These are phyloP conservation scores for Aspergillus nidulans DNA, from an alignment of 495 filamentous ascomycete species.

Conservation along the genomic window DNA sequence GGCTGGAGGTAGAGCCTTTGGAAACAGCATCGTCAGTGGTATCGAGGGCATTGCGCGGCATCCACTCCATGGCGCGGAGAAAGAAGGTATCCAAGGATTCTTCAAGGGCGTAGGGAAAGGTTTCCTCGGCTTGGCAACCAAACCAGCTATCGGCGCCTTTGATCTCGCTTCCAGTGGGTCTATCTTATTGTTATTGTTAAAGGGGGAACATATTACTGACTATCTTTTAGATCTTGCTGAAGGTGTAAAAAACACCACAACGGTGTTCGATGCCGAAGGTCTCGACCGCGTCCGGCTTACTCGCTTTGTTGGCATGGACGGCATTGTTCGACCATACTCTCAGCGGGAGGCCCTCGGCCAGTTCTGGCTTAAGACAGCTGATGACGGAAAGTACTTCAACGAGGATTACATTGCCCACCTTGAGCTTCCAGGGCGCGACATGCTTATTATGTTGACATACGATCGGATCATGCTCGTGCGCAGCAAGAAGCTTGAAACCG, in stretches of 20 bases:
- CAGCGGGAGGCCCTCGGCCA: slow-evolving; percentile 96
- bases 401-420: slow-evolving; percentile 96
- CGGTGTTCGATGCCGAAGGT: slow-evolving; percentile 91
- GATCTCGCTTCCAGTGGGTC: slow-evolving; percentile 82
- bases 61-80: slow-evolving; percentile 91
- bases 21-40: slow-evolving; percentile 84
- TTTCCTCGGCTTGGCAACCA: slow-evolving; percentile 85
- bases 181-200: neutral
- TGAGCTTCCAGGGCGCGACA: slow-evolving; percentile 82
- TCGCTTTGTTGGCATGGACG: slow-evolving; percentile 86
- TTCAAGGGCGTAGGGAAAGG: slow-evolving; percentile 98
- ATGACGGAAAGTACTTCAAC: slow-evolving; percentile 95
- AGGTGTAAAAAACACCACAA: slow-evolving; percentile 96
- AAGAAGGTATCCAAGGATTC: slow-evolving; percentile 88
- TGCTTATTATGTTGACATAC: slow-evolving; percentile 94
- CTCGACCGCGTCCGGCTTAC: slow-evolving; percentile 90
- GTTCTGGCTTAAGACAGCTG: slow-evolving; percentile 97
- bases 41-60: slow-evolving; percentile 90
- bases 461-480: slow-evolving; percentile 85
- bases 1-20: slow-evolving; percentile 90
- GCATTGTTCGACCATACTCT: slow-evolving; percentile 89
- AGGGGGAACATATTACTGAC: slow-evolving; percentile 21
- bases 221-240: slow-evolving; percentile 66
- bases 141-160: slow-evolving; percentile 94
- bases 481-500: slow-evolving; percentile 73